Conservation (phyloP, 495 filamentous ascomycete species). For the Emericellopsis terricola region DNA sequence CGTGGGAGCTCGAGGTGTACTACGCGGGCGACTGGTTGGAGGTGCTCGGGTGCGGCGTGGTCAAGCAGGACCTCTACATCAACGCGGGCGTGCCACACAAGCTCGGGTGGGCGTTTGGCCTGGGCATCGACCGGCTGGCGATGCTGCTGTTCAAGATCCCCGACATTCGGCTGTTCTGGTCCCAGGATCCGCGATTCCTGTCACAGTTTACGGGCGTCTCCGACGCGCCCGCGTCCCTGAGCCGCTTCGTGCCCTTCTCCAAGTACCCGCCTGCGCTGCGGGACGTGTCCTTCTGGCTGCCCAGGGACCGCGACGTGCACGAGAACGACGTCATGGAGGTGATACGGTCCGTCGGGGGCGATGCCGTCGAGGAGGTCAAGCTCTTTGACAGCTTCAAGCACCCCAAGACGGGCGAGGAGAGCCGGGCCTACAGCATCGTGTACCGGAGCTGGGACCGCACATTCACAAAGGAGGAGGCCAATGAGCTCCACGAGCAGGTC, state of each 20-base stretch:
- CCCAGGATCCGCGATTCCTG: constrained; percentile 62
- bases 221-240: constrained; percentile 27
- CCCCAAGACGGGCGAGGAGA: constrained; percentile 67
- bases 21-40: constrained; percentile 94
- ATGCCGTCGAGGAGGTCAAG: constrained; percentile 71
- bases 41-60: constrained; percentile 82
- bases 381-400: constrained; percentile 71
- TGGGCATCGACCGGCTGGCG: constrained; percentile 83
- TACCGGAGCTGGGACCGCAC: constrained; percentile 84
- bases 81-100: constrained; percentile 58
- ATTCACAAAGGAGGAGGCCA: constrained; percentile 61
- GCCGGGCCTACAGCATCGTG: constrained; percentile 81
- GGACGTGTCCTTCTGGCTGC: constrained; percentile 89
- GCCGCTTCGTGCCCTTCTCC: constrained; percentile 67
- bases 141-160: constrained; percentile 94
- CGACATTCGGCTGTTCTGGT: constrained; percentile 98
- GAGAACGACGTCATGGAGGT: constrained; percentile 98
- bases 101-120: constrained; percentile 88
- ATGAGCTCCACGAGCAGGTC: constrained; percentile 55
- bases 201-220: constrained; percentile 52
- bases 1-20: constrained; percentile 90
- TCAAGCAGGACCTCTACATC: constrained; percentile 58
- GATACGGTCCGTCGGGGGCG: constrained; percentile 59
- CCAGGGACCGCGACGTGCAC: constrained; percentile 40
- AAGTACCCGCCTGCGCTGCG: constrained; percentile 76